These are phyloP conservation scores for Pontederia crassipes DNA, from an alignment of 176 grass and related monocot species.

Conservation along the genomic window DNA sequence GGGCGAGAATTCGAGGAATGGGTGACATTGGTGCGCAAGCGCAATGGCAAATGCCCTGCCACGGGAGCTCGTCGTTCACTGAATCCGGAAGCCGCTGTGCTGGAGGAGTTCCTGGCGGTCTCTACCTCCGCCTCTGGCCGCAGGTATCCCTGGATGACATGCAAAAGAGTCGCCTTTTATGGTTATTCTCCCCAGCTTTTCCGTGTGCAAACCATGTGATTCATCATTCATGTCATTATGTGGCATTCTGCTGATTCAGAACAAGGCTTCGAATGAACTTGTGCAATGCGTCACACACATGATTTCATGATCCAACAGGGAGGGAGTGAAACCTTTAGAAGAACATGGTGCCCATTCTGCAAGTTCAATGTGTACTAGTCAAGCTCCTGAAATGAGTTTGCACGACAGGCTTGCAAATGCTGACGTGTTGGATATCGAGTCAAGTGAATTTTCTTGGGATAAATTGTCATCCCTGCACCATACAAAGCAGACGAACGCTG, in stretches of 20 bases:
- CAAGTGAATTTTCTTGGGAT: conserved; percentile 58
- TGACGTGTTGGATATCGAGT: conserved; percentile 77
- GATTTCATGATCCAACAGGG: conserved; percentile 29
- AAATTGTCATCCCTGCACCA: conserved; percentile 69
- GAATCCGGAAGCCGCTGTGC: not conserved
- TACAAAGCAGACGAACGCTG: conserved; percentile 64
- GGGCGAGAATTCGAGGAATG: conserved; percentile 55
- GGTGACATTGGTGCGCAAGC: conserved; percentile 38
- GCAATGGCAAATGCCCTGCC: conserved; percentile 14
- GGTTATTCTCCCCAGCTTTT: not conserved
- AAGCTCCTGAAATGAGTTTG: conserved; percentile 45
- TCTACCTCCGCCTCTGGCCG: not conserved
- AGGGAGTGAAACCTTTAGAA: conserved; percentile 20
- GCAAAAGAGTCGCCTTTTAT: not conserved
- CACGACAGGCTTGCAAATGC: conserved; percentile 72
- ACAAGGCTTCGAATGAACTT: not conserved
- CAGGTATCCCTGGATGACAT: not conserved
- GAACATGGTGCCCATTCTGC: conserved; percentile 23
- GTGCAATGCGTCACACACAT: not conserved
- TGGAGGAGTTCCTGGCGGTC: not conserved
- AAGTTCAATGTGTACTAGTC: conserved; percentile 14
- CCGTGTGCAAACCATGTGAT: not conserved
- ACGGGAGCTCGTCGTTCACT: not conserved
- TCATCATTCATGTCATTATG: too few relatives aligned
- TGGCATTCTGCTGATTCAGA: not conserved